Percentiles rank a stretch among this genome's conserved stretches.
Conservation (phyloP, 2,329 filamentous ascomycete genomes). For the Immersiporthe knoxdaviesiana region DNA sequence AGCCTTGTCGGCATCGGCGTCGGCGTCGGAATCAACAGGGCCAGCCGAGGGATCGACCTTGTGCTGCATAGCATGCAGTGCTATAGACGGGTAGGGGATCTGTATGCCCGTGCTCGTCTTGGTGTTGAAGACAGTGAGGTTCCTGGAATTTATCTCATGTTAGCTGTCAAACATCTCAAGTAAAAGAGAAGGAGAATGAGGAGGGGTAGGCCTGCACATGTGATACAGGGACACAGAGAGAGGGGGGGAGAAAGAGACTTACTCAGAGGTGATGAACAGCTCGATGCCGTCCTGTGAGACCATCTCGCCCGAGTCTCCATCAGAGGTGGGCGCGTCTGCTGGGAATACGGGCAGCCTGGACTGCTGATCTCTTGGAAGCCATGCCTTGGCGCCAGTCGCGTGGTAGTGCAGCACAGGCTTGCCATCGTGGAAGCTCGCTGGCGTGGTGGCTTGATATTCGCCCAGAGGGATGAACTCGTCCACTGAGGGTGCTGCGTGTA, state of each 20-base stretch:
- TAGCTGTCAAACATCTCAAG: conserved; percentile 4
- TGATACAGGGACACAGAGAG: too few species aligned
- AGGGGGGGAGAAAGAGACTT: conserved; percentile 32
- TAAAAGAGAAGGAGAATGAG: too few species aligned
- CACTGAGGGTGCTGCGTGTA: conserved; percentile 58
- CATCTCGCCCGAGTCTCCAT: conserved; percentile 42
- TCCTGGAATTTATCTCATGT: conserved; percentile 38
- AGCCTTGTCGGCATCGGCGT: conserved; percentile 37
- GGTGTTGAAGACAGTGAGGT: conserved; percentile 67
- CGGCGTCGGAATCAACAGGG: not conserved
- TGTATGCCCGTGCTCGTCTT: conserved; percentile 62
- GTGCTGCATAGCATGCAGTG: conserved; percentile 74
- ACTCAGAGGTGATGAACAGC: conserved; percentile 64
- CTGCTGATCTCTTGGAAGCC: conserved; percentile 56
- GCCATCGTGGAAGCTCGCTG: conserved; percentile 70
- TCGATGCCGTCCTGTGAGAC: conserved; percentile 54
- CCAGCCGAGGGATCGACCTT: conserved; percentile 37
- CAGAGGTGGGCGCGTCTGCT: conserved; percentile 41
- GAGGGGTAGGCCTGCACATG: not conserved
- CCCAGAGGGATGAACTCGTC: conserved; percentile 66
- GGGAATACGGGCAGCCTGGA: conserved; percentile 59
- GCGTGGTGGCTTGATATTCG: conserved; percentile 74
- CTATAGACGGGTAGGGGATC: conserved; percentile 75
- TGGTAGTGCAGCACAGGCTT: conserved; percentile 74
- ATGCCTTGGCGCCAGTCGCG: conserved; percentile 58